phyloP scores from a whole-genome alignment of 2,329 filamentous ascomycete species.

The Coleophoma crateriformis region DNA sequence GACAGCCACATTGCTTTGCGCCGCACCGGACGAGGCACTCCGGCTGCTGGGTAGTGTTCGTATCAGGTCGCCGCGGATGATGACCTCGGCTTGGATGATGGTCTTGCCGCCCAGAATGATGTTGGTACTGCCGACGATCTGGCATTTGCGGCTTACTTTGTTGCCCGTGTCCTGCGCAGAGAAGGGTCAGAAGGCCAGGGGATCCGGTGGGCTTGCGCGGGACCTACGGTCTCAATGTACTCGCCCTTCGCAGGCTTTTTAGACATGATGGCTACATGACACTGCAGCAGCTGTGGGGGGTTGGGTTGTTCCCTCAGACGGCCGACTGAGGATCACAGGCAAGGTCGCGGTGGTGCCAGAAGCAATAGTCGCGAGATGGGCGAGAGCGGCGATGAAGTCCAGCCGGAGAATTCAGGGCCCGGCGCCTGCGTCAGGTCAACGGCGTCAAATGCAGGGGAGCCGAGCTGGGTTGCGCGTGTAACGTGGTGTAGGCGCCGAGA shows the following conservation, averaged over 20 bases:
- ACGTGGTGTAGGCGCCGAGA: too few species aligned
- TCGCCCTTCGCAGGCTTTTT: constrained; percentile 78
- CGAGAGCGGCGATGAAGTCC: too few species aligned
- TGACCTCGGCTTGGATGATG: constrained; percentile 91
- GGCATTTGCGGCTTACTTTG: constrained; percentile 90
- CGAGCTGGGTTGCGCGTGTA: too few species aligned
- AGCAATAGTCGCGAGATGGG: too few species aligned
- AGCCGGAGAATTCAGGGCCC: too few species aligned
- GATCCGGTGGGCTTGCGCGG: not conserved
- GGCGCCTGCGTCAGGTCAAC: too few species aligned
- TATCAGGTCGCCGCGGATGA: constrained; percentile 85
- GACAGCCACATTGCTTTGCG: constrained; percentile 50
- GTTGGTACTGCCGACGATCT: constrained; percentile 91
- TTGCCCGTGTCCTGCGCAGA: constrained; percentile 81
- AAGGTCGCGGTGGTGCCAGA: too few species aligned
- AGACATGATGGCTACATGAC: constrained; percentile 50
- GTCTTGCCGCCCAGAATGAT: constrained; percentile 97
- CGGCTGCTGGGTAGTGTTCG: constrained; percentile 44
- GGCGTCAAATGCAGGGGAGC: too few species aligned
- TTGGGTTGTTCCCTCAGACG: too few species aligned
- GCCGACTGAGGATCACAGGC: not conserved
- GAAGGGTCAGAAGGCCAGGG: not conserved
- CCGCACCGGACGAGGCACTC: constrained; percentile 9
- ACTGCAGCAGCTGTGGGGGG: not conserved
- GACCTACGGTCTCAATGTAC: constrained; percentile 88